phyloP scores from a whole-genome alignment of 2,329 filamentous ascomycete genomes.

The Pseudovirgaria hyperparasitica region DNA sequence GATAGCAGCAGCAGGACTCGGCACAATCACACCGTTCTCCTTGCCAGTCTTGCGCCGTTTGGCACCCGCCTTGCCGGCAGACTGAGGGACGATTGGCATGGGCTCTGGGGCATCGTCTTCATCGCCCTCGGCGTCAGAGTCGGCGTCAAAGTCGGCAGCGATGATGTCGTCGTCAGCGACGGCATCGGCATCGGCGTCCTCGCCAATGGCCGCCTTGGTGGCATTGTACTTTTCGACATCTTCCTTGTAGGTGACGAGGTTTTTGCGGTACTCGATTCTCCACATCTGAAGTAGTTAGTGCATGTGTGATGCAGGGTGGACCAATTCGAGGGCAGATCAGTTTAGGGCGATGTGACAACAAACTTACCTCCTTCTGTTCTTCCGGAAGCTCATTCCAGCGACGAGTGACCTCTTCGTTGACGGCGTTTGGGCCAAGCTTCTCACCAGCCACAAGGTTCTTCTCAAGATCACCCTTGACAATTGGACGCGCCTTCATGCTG shows the following conservation, averaged over 20 bases:
- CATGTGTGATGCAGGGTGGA: slow-evolving; percentile 1
- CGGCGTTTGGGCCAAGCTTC: slow-evolving; percentile 70
- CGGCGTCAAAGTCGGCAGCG: slow-evolving; percentile 24
- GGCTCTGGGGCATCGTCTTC: slow-evolving; percentile 11
- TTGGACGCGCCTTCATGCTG: slow-evolving; percentile 74
- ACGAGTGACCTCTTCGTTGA: slow-evolving; percentile 75
- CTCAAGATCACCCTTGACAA: slow-evolving; percentile 57
- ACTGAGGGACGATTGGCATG: slow-evolving; percentile 9
- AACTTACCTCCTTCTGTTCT: slow-evolving; percentile 53
- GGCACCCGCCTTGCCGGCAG: slow-evolving; percentile 4
- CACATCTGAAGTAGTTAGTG: slow-evolving; percentile 13
- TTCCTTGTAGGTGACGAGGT: slow-evolving; percentile 41
- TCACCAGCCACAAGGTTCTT: slow-evolving; percentile 43
- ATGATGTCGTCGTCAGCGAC: slow-evolving; percentile 26
- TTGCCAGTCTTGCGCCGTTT: slow-evolving; percentile 8
- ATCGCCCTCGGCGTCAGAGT: slow-evolving; percentile 22
- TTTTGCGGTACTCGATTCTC: slow-evolving; percentile 38
- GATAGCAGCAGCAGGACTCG: slow-evolving; percentile 1
- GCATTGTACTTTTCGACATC: slow-evolving; percentile 45
- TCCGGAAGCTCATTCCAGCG: slow-evolving; percentile 72
- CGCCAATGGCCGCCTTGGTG: slow-evolving; percentile 22
- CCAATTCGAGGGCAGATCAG: slow-evolving; percentile 3
- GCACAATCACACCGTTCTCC: slow-evolving; percentile 13
- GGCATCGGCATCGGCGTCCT: slow-evolving; percentile 31
- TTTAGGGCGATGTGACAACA: background rate